A percentile compares a stretch with the other conserved stretches of the same genome.
Evolutionary conservation across 2,329 filamentous ascomycete genomes (phyloP).

Genomic region (Colletotrichum shisoi): DNA sequence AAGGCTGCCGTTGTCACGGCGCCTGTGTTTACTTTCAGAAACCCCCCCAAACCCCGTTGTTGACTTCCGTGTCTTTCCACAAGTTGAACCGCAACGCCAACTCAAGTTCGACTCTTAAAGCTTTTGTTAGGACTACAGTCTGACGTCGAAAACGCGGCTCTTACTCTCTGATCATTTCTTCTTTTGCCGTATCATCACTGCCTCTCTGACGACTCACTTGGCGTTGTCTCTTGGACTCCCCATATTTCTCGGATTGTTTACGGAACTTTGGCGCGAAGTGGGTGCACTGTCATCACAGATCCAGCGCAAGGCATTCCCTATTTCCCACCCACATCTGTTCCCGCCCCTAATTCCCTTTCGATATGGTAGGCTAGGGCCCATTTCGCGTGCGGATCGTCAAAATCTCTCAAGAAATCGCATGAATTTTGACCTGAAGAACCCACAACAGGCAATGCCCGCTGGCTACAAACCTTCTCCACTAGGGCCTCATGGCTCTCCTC

Average conservation of each 20-base stretch:
- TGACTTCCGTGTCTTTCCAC: conserved; percentile 19
- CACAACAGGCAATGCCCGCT: conserved; percentile 60
- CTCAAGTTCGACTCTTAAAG: conserved; percentile 1
- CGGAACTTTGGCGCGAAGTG: conserved; percentile 29
- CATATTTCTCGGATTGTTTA: conserved; percentile 38
- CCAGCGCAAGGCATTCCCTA: conserved; percentile 36
- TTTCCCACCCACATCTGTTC: conserved; percentile 27
- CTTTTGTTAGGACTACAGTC: neutral
- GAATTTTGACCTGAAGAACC: conserved; percentile 36
- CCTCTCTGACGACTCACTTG: neutral
- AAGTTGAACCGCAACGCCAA: conserved; percentile 14
- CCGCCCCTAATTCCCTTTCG: conserved; percentile 15
- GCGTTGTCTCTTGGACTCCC: conserved; percentile 17
- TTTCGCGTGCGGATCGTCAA: conserved; percentile 19
- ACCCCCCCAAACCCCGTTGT: neutral
- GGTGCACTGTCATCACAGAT: conserved; percentile 30
- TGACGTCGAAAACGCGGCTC: neutral
- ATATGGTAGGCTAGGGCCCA: conserved; percentile 37
- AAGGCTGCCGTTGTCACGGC: conserved; percentile 44
- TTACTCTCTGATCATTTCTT: conserved; percentile 11
- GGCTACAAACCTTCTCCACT: conserved; percentile 76
- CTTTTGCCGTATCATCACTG: conserved; percentile 15
- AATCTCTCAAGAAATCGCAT: conserved; percentile 30
- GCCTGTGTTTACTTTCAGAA: conserved; percentile 38
- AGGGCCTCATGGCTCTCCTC: conserved; percentile 71